Conservation (phyloP, 768 basidiomycete genomes). For the Lyophyllum decastes region DNA sequence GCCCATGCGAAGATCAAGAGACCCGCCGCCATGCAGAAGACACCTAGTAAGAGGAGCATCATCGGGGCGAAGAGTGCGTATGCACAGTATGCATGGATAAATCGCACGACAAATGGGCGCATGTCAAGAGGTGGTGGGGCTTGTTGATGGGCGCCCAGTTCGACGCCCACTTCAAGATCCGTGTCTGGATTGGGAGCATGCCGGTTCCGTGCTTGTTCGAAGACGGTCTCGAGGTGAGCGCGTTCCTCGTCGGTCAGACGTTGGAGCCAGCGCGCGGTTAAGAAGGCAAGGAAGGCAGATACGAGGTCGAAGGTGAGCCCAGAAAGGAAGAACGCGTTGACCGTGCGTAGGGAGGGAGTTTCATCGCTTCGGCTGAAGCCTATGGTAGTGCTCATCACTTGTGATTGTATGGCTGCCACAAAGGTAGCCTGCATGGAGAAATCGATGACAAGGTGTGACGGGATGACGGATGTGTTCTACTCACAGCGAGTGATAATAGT, state of each 20-base stretch:
- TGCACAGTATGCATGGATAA: neutral
- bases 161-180: neutral
- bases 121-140: too few species aligned
- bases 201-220: neutral
- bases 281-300: neutral
- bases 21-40: neutral
- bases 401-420: neutral
- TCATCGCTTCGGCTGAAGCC: neutral
- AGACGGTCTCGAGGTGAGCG: neutral
- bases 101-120: neutral
- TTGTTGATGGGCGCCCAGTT: neutral
- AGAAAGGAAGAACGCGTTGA: neutral
- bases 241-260: neutral
- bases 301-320: neutral
- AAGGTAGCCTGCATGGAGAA: neutral
- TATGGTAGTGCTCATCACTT: neutral
- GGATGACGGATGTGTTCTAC: neutral
- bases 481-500: neutral
- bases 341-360: neutral
- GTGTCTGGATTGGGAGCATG: neutral
- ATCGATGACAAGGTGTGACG: neutral
- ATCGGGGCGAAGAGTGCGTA: neutral
- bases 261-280: neutral
- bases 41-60: neutral
- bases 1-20: neutral